These are phyloP conservation scores for Lophiotrema nucula DNA, from an alignment of 495 filamentous ascomycete species.

Conservation along the genomic window DNA sequence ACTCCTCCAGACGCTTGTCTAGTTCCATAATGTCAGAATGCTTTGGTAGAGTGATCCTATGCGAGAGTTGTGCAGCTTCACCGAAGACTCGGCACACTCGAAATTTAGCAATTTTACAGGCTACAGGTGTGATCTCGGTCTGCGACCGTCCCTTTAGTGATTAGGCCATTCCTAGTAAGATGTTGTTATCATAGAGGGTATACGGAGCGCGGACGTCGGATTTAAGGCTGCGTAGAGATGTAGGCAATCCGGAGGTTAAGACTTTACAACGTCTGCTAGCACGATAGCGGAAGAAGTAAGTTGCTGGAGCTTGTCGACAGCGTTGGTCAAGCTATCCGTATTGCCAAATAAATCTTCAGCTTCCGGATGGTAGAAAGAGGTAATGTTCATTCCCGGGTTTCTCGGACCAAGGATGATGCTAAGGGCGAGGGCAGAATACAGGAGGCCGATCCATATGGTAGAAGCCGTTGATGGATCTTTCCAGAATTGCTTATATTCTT, in stretches of 20 bases:
- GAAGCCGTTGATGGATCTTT: conserved; percentile 33
- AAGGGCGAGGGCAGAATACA: conserved; percentile 38
- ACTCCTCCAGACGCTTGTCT: conserved; percentile 41
- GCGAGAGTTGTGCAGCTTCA: conserved; percentile 47
- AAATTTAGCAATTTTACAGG: conserved; percentile 47
- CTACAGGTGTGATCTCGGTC: conserved; percentile 37
- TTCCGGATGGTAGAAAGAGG: neutral
- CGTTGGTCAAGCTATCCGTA: neutral
- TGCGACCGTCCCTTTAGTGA: conserved; percentile 33
- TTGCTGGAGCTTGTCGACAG: conserved; percentile 36
- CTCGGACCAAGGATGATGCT: conserved; percentile 29
- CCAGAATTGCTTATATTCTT: conserved; percentile 44
- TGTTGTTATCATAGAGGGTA: conserved; percentile 45
- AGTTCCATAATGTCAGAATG: conserved; percentile 45
- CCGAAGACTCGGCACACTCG: conserved; percentile 45
- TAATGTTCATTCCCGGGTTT: conserved; percentile 17
- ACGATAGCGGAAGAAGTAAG: conserved; percentile 38
- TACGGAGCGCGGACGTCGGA: conserved; percentile 36
- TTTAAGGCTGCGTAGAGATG: conserved; percentile 35
- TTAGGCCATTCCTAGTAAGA: conserved; percentile 36
- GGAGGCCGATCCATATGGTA: conserved; percentile 41
- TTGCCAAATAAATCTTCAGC: neutral
- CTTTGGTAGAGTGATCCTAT: conserved; percentile 37
- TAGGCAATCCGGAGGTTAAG: conserved; percentile 38
- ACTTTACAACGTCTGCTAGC: conserved; percentile 38